Evolutionary conservation across 441 rosid species (phyloP), one percentile per base, ranked within the genome.

Genomic region (Isatis lusitanica): DNA sequence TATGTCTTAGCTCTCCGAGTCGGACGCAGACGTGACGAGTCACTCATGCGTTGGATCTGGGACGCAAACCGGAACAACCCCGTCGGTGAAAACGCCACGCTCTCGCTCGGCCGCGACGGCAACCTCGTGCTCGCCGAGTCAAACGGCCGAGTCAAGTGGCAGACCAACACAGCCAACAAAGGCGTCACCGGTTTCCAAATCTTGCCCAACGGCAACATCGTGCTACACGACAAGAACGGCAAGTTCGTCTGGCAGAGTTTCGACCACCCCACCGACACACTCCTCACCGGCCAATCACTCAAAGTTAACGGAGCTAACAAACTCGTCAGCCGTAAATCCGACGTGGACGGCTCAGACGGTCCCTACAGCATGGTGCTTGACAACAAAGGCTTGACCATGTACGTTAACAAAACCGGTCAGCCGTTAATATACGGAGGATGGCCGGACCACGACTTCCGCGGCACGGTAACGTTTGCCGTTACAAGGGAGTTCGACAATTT

Each of bases 151-250:
- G 40, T 88, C 24, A 91, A 81, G 1, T 90, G 96, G 94, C 91
- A 90, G 52, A 81, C 94, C 21, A 73, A 77, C 79, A 88, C 92
- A 0, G 79, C 90, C 26, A 84, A 84, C 53, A 86, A 82, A 48
- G 89, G 88, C 3, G 94, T 90, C 35, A 81, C 83, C 0, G 91
- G 94, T 0, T 73, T 88, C 66, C 0, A 63, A n/a, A 35, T 92
- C 57, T 75, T 88, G 0, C 71, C 87, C 1, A 84, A 67, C 15
- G 94, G 96, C 0, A 87, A 88, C 87, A 79, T 90, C 67, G 96
- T 90, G 5, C 82, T 92, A 35, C 76, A 76, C 18, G 94, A 90
- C 40, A 64, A 80, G 10, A 84, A 82, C 16, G 87, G 86, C 0
- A 86, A 79, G 1, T 85, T 81, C 13, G 5, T 83, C 0, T 83